Conservation (phyloP, 2,329 filamentous ascomycete species). For the Fusarium palustre region DNA sequence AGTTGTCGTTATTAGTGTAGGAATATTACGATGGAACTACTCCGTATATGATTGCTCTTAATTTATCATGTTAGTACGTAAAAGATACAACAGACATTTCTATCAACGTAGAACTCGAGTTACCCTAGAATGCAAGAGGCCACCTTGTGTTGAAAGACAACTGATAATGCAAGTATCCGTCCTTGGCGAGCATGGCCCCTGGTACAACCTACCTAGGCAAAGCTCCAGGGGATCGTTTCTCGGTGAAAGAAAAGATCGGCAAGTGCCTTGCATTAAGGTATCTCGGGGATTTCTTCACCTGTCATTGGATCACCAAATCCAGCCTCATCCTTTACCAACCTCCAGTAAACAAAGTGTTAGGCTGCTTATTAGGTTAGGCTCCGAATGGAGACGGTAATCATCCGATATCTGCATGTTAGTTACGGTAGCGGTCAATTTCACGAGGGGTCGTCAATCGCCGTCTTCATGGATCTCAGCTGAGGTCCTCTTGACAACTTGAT, state of each 20-base stretch:
- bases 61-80: neutral
- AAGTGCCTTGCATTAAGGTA: constrained; percentile 13
- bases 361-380: neutral
- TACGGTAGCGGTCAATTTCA: neutral
- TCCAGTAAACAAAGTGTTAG: neutral
- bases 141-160: neutral
- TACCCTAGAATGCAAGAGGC: neutral
- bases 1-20: neutral
- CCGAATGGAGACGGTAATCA: neutral
- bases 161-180: neutral
- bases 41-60: neutral
- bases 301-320: constrained; percentile 1
- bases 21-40: neutral
- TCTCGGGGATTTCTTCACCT: constrained; percentile 12
- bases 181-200: constrained; percentile 6
- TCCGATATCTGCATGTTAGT: constrained; percentile 2
- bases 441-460: constrained; percentile 1
- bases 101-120: neutral
- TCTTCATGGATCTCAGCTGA: constrained; percentile 1
- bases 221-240: neutral
- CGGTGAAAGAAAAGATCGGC: constrained; percentile 12
- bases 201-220: neutral
- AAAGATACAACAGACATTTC: neutral
- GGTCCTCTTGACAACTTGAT: neutral
- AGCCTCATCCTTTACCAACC: constrained; percentile 14